Evolutionary conservation across 495 filamentous ascomycete genomes (phyloP).

Genomic region (Hypoxylon fuscum): DNA sequence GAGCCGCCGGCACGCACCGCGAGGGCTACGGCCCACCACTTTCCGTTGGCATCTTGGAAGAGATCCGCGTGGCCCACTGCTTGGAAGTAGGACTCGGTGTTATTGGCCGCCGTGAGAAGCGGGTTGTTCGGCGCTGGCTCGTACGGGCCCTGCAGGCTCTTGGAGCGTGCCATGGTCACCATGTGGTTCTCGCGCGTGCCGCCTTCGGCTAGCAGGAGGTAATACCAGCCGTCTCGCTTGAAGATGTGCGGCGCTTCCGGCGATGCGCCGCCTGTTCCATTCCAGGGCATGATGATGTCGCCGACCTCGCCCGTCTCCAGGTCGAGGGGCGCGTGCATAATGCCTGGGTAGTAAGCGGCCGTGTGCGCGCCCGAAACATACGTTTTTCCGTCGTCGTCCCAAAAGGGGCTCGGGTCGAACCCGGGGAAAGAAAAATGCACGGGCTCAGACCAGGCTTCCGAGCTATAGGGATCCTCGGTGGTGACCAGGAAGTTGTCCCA

Average conservation of each 20-base stretch:
- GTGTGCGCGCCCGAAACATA: constrained; percentile 35
- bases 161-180: constrained; percentile 51
- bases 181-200: constrained; percentile 59
- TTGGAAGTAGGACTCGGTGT: constrained; percentile 50
- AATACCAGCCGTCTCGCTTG: constrained; percentile 62
- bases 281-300: constrained; percentile 47
- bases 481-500: constrained; percentile 35
- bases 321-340: constrained; percentile 53
- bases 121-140: constrained; percentile 53
- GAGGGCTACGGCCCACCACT: constrained; percentile 55
- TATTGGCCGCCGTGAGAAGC: constrained; percentile 49
- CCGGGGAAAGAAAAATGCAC: constrained; percentile 45
- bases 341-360: constrained; percentile 45
- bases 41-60: constrained; percentile 54
- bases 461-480: constrained; percentile 30
- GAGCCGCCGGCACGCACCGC: constrained; percentile 9
- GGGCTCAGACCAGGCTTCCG: constrained; percentile 43
- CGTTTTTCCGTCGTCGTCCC: constrained; percentile 40
- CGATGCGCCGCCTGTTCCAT: constrained; percentile 53
- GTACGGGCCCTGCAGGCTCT: constrained; percentile 56
- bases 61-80: constrained; percentile 55
- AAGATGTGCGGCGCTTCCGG: constrained; percentile 66
- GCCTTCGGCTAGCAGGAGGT: constrained; percentile 65
- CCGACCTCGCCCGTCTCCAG: constrained; percentile 47
- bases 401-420: constrained; percentile 42